Conservation (phyloP, 2,329 filamentous ascomycete genomes). For the Xenosphaeropsis pyriputrescens region DNA sequence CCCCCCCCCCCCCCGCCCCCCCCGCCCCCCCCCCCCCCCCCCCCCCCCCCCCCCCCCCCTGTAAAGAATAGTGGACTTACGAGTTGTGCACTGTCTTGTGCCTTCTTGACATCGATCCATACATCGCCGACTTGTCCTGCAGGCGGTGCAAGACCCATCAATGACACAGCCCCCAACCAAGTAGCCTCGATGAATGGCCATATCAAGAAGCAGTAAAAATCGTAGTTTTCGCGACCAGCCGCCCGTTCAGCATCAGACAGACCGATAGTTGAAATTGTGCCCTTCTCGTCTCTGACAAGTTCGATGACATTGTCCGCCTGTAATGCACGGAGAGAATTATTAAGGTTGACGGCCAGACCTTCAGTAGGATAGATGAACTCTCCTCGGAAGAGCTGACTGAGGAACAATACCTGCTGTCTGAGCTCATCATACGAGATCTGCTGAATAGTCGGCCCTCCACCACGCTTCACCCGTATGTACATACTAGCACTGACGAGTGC, state of each 20-base stretch:
- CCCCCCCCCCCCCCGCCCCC: too few species aligned
- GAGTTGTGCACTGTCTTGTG: constrained; percentile 69
- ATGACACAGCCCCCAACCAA: constrained; percentile 80
- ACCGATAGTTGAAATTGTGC: constrained; percentile 51
- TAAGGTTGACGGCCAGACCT: constrained; percentile 65
- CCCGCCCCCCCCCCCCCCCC: too few species aligned
- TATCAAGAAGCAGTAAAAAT: constrained; percentile 97
- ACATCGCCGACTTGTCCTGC: constrained; percentile 35
- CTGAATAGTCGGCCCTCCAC: constrained; percentile 71
- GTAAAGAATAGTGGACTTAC: constrained; percentile 29
- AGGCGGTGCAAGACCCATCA: constrained; percentile 77
- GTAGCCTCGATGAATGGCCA: constrained; percentile 96
- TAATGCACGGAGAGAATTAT: constrained; percentile 62
- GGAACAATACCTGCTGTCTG: constrained; percentile 67
- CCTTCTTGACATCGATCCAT: constrained; percentile 68
- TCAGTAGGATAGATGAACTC: constrained; percentile 95
- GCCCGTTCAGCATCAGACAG: constrained; percentile 63
- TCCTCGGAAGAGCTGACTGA: constrained; percentile 85
- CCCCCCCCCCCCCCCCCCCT: too few species aligned
- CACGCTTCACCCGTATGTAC: constrained; percentile 82
- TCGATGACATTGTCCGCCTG: constrained; percentile 67
- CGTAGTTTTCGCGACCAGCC: constrained; percentile 81
- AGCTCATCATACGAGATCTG: constrained; percentile 64
- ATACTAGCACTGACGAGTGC: constrained; percentile 79
- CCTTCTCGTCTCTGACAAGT: constrained; percentile 40